These are phyloP conservation scores for Penicillium canescens DNA, from an alignment of 495 filamentous ascomycete species.

Conservation along the genomic window DNA sequence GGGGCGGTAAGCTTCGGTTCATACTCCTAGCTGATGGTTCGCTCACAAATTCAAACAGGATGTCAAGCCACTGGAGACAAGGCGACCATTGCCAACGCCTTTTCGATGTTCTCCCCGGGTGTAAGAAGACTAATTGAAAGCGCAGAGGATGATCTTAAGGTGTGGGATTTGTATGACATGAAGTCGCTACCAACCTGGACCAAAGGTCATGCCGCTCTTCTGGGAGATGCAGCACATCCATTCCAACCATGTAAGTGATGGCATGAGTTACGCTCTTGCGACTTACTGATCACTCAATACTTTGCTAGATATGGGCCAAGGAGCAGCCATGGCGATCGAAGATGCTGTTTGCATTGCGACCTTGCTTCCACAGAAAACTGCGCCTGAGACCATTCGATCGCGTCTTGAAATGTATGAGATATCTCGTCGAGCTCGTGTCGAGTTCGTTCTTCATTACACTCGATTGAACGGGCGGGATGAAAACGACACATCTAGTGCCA, in stretches of 20 bases:
- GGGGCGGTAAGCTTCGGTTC: conserved; percentile 12
- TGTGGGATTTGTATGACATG: conserved; percentile 64
- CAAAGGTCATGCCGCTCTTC: conserved; percentile 42
- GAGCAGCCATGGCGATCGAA: conserved; percentile 58
- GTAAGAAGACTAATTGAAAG: conserved; percentile 42
- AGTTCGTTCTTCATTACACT: conserved; percentile 17
- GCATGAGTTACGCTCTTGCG: not conserved
- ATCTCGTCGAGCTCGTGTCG: conserved; percentile 33
- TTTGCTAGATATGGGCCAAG: conserved; percentile 49
- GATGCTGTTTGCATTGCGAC: conserved; percentile 57
- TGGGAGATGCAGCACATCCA: conserved; percentile 65
- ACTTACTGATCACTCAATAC: not conserved
- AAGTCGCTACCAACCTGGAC: conserved; percentile 51
- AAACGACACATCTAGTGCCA: not conserved
- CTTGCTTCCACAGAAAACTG: conserved; percentile 47
- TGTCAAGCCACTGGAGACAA: conserved; percentile 49
- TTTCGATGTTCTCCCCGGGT: conserved; percentile 42
- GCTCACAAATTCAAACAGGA: conserved; percentile 11
- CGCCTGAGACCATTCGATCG: conserved; percentile 37
- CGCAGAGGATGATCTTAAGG: conserved; percentile 46
- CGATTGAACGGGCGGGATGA: conserved; percentile 14
- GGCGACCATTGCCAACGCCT: conserved; percentile 42
- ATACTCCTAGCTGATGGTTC: not conserved
- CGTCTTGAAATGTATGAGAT: conserved; percentile 56
- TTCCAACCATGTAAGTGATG: conserved; percentile 46